A percentile compares a stretch with the other conserved stretches of the same genome.
Conservation (phyloP, 1,284 basidiomycete genomes). For the Wolfiporia cocos region DNA sequence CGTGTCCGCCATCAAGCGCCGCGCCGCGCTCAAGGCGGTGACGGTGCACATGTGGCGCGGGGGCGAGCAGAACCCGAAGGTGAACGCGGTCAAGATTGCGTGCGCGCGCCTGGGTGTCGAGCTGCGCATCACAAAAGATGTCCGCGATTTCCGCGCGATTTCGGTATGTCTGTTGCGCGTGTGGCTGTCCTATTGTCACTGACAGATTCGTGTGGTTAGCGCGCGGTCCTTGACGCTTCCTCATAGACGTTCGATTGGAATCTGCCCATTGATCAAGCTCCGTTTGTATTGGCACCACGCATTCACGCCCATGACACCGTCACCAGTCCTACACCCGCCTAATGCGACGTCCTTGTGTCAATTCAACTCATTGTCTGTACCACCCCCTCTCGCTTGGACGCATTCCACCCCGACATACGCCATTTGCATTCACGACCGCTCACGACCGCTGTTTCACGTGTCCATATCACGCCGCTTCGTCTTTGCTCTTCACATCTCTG, state of each 20-base stretch:
- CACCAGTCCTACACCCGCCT: no score
- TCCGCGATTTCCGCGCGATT: constrained; percentile 20
- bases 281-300: no score
- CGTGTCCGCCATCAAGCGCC: constrained; percentile 26
- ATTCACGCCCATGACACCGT: no score
- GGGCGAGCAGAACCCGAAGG: constrained; percentile 19
- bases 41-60: constrained; percentile 25
- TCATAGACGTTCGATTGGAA: background rate
- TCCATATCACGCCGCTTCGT: no score
- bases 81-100: constrained; percentile 21
- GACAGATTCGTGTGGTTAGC: constrained; percentile 8
- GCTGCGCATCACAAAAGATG: constrained; percentile 18
- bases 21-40: constrained; percentile 15
- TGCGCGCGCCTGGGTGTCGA: constrained; percentile 23
- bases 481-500: no score
- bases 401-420: no score
- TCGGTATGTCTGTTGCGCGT: constrained; percentile 14
- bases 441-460: no score
- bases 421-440: no score
- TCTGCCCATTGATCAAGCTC: background rate
- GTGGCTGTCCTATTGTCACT: constrained; percentile 1
- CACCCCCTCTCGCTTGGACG: no score
- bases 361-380: no score
- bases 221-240: constrained; percentile 2
- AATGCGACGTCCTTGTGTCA: no score